Percentiles rank a stretch among this genome's conserved stretches.
Evolutionary conservation across 2,329 filamentous ascomycete genomes (phyloP).

Genomic region (Hypoxylon sp.): DNA sequence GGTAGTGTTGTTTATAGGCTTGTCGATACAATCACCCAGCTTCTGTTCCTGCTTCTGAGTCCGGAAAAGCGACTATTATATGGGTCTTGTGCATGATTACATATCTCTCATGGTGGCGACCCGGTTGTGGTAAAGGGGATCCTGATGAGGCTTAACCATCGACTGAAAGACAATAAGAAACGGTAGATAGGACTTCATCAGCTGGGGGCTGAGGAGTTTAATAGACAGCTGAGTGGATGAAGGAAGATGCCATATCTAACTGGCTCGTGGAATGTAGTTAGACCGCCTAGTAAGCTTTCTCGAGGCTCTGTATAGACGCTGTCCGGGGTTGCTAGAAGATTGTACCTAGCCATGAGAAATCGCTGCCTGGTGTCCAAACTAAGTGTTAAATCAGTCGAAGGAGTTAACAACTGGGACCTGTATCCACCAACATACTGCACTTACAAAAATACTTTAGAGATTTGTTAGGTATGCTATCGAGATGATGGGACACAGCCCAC

Average conservation of each 20-base stretch:
- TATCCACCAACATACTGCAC: background rate
- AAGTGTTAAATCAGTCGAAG: conserved; percentile 52
- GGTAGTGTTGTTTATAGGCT: background rate
- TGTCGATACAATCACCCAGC: background rate
- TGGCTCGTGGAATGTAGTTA: background rate
- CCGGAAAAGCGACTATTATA: background rate
- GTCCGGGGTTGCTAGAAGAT: conserved; percentile 58
- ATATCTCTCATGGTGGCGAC: background rate
- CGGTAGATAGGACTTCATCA: background rate
- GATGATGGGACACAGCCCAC: background rate
- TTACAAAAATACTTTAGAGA: background rate
- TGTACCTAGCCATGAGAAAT: conserved; percentile 57
- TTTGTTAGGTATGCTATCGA: conserved; percentile 56
- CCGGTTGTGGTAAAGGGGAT: background rate
- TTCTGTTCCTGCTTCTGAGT: background rate
- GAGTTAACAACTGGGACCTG: background rate
- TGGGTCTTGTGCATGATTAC: background rate
- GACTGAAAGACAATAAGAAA: background rate
- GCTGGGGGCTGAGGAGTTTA: conserved; percentile 55
- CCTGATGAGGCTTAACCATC: background rate
- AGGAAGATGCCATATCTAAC: conserved; percentile 52
- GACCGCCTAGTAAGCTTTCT: conserved; percentile 53
- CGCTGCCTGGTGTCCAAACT: conserved; percentile 59
- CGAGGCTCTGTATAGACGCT: conserved; percentile 55
- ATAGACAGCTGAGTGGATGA: conserved; percentile 61